phyloP scores from a whole-genome alignment of 1,284 basidiomycete genomes.

The Meira nashicola region DNA sequence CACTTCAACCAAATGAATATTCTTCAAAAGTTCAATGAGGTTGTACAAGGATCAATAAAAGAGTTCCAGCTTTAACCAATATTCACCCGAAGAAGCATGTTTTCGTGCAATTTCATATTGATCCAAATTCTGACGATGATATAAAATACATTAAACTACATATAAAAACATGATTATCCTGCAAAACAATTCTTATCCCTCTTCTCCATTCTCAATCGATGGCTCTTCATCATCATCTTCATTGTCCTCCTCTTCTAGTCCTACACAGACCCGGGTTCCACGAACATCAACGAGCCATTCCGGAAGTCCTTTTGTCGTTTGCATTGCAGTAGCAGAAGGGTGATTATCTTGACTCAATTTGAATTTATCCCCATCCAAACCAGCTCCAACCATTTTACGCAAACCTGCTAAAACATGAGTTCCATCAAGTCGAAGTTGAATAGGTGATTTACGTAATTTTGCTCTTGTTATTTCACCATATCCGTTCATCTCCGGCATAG shows the following conservation, averaged over 20 bases:
- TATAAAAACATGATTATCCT: too few species aligned
- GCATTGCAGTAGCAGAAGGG: neutral
- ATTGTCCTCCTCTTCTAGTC: neutral
- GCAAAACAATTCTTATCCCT: too few species aligned
- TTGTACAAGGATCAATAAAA: too few species aligned
- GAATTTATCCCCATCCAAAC: constrained; percentile 22
- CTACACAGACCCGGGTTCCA: constrained; percentile 31
- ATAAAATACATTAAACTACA: too few species aligned
- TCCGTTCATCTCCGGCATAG: constrained; percentile 23
- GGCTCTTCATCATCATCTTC: too few species aligned
- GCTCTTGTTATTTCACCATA: constrained; percentile 16
- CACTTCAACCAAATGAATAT: too few species aligned
- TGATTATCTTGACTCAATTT: neutral
- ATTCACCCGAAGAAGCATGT: too few species aligned
- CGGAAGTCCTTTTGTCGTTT: constrained; percentile 22
- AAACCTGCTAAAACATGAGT: constrained; percentile 33
- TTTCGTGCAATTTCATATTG: too few species aligned
- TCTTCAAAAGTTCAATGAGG: too few species aligned
- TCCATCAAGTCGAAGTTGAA: constrained; percentile 31
- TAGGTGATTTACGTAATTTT: constrained; percentile 8
- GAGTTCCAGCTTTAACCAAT: too few species aligned
- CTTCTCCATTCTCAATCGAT: too few species aligned
- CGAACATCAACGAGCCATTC: constrained; percentile 35
- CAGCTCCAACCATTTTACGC: constrained; percentile 28
- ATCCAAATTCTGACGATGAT: too few species aligned